phyloP scores from a whole-genome alignment of 441 rosid genomes.

The Pelargonium australe region DNA sequence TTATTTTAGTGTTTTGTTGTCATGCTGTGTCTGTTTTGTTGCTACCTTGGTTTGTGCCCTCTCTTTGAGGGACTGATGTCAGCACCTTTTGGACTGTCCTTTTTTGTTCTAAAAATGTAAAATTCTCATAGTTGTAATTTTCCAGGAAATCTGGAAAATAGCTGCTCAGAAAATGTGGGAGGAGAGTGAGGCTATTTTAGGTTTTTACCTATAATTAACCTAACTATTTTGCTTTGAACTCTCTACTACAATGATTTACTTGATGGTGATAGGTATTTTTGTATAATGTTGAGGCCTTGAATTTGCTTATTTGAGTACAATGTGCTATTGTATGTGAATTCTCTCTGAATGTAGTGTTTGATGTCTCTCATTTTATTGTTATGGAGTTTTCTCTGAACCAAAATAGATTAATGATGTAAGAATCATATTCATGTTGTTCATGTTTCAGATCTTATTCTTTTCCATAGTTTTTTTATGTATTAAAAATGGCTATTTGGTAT shows the following conservation, averaged over 20 bases:
- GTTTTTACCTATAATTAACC: background rate
- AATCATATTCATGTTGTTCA: background rate
- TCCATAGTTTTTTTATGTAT: background rate
- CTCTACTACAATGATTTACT: background rate
- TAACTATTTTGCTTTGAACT: background rate
- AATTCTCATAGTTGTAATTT: background rate
- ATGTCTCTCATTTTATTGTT: too few species aligned
- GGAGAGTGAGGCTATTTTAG: background rate
- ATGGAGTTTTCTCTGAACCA: background rate
- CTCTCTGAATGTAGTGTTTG: background rate
- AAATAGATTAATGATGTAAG: background rate
- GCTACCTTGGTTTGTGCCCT: constrained; percentile 10
- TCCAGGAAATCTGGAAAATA: background rate
- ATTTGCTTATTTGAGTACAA: background rate
- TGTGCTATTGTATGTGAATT: background rate
- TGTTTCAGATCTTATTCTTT: background rate
- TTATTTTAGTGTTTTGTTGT: background rate
- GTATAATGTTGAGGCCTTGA: background rate
- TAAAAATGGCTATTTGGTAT: constrained; percentile 7
- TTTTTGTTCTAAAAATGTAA: constrained; percentile 1
- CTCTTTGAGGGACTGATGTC: constrained; percentile 3
- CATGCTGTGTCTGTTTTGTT: constrained; percentile 18
- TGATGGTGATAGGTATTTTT: background rate
- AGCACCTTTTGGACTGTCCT: background rate
- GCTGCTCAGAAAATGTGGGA: background rate